Evolutionary conservation across 148 eudicot species (phyloP).

Genomic region (Limonium bicolor): DNA sequence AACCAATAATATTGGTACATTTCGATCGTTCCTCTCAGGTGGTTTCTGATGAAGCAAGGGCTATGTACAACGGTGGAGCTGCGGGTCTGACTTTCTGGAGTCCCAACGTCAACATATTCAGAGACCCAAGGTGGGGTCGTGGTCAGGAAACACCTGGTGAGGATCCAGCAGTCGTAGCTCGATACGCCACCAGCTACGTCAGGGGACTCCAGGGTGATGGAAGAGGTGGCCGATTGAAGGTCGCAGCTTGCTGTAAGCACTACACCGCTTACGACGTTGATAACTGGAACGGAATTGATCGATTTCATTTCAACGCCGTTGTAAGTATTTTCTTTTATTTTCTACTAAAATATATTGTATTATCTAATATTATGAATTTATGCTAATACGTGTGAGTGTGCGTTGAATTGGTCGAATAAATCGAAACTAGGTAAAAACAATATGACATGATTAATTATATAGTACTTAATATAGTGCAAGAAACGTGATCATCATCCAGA

Average conservation of each 20-base stretch:
- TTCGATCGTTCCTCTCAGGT: conserved; percentile 18
- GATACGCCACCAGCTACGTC: conserved; percentile 74
- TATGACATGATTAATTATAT: too few relatives aligned
- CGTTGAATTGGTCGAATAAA: too few relatives aligned
- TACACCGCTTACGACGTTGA: conserved; percentile 35
- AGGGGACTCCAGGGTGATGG: conserved; percentile 60
- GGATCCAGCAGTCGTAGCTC: conserved; percentile 50
- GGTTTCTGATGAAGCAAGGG: conserved; percentile 89
- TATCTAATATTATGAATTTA: too few relatives aligned
- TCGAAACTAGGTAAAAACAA: too few relatives aligned
- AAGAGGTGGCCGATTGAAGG: conserved; percentile 40
- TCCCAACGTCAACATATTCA: conserved; percentile 89
- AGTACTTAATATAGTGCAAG: too few relatives aligned
- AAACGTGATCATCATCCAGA: too few relatives aligned
- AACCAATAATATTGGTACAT: background rate
- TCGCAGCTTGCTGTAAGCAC: conserved; percentile 83
- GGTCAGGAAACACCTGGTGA: conserved; percentile 98
- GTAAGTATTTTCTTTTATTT: too few relatives aligned
- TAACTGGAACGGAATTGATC: conserved; percentile 27
- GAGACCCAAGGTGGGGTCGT: conserved; percentile 94
- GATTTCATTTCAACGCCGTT: conserved; percentile 31
- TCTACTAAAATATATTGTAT: too few relatives aligned
- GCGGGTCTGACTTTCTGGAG: conserved; percentile 92
- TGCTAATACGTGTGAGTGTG: too few relatives aligned
- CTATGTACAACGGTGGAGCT: conserved; percentile 87